Conservation (phyloP, 164 flowering plant genomes). For the Stephania cephalantha region DNA sequence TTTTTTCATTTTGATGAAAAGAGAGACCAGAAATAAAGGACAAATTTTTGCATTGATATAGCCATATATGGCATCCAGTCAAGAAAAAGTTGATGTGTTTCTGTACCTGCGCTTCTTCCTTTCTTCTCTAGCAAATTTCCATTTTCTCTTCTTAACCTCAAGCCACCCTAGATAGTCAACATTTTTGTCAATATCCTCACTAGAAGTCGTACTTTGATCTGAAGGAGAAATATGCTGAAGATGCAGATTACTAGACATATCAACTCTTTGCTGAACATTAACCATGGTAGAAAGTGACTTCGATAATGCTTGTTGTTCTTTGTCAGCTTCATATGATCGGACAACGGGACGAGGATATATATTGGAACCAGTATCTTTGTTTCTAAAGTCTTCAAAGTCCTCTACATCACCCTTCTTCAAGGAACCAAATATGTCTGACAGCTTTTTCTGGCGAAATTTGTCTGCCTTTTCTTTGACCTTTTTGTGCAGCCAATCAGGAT, state of each 20-base stretch:
- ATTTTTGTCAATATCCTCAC: constrained; percentile 53
- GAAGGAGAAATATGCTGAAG: constrained; percentile 9
- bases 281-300: constrained; percentile 17
- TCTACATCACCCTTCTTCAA: constrained; percentile 31
- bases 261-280: constrained; percentile 18
- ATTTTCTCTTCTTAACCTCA: constrained; percentile 74
- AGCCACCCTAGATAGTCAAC: constrained; percentile 96
- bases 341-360: constrained; percentile 62
- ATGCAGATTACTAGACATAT: constrained; percentile 13
- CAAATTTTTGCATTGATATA: no score
- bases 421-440: constrained; percentile 68
- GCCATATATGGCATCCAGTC: no score
- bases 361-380: constrained; percentile 24
- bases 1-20: no score
- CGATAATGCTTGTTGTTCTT: constrained; percentile 18
- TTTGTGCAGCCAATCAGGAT: constrained; percentile 98
- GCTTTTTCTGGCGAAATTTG: constrained; percentile 80
- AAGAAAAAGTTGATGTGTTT: not conserved
- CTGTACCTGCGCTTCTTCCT: constrained; percentile 74
- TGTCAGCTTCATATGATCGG: constrained; percentile 46
- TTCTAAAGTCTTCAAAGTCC: constrained; percentile 77
- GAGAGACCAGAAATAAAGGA: no score
- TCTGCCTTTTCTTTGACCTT: constrained; percentile 96
- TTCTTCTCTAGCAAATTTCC: constrained; percentile 69
- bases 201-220: constrained; percentile 16